phyloP scores from a whole-genome alignment of 108 stramenopile species.

The Craspedostauros australis region DNA sequence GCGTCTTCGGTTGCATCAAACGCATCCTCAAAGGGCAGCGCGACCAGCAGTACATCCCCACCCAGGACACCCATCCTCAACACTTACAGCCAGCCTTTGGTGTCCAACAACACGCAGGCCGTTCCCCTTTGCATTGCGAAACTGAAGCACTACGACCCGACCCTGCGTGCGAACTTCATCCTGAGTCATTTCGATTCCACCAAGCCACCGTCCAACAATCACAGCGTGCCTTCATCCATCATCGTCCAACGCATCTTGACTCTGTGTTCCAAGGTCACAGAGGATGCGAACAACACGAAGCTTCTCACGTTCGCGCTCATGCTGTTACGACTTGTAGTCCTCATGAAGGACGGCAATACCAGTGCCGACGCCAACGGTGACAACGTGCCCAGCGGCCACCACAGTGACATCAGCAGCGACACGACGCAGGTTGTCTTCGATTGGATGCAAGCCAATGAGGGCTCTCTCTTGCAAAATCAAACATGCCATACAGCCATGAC shows the following conservation, averaged over 20 bases:
- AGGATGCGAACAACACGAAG: not conserved
- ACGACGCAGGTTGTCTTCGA: no score
- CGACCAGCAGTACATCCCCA: not conserved
- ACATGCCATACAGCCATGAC: no score
- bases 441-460: no score
- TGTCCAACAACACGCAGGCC: conserved; percentile 54
- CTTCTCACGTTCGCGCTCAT: conserved; percentile 44
- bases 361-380: not conserved
- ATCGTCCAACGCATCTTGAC: conserved; percentile 14
- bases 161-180: conserved; percentile 10
- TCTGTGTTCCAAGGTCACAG: conserved; percentile 1
- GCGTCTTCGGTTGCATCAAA: no score
- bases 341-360: conserved; percentile 9
- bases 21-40: no score
- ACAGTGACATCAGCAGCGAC: no score
- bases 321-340: conserved; percentile 48
- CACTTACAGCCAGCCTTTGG: conserved; percentile 42
- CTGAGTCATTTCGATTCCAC: conserved; percentile 12
- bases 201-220: not conserved
- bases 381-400: no score
- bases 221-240: conserved; percentile 1
- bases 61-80: conserved; percentile 36
- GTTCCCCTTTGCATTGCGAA: conserved; percentile 41
- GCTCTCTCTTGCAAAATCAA: no score
- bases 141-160: conserved; percentile 14